Conservation (phyloP, 148 eudicot genomes). For the Cornus controversa region DNA sequence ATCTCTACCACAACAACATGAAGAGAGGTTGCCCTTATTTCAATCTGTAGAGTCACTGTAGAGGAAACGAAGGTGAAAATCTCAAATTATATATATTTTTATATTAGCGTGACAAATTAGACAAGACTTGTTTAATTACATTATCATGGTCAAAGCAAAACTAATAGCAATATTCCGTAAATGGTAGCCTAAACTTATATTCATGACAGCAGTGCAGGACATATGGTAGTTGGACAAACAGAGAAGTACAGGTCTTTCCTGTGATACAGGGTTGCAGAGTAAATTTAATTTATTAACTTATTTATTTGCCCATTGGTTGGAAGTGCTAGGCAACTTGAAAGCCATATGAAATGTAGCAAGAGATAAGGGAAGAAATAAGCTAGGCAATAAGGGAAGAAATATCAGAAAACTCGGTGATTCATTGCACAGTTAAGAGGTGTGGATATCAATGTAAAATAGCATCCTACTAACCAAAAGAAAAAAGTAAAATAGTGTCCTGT, state of each 20-base stretch:
- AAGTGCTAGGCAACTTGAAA: neutral
- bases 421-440: neutral
- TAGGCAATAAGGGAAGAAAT: neutral
- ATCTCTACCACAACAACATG: neutral
- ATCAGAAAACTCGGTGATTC: neutral
- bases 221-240: too few relatives aligned
- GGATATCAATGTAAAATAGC: neutral
- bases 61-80: neutral
- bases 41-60: too few relatives aligned
- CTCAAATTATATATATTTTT: neutral
- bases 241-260: too few relatives aligned
- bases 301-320: neutral
- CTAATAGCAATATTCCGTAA: neutral
- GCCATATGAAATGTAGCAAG: neutral
- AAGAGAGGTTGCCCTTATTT: slow-evolving; percentile 6
- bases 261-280: too few relatives aligned
- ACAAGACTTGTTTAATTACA: neutral
- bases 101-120: neutral
- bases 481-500: too few relatives aligned
- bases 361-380: neutral
- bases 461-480: too few relatives aligned
- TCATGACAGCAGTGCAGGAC: too few relatives aligned
- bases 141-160: neutral
- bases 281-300: neutral
- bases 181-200: neutral